A percentile compares a stretch with the other conserved stretches of the same genome.
These are phyloP conservation scores for Oryza punctata DNA, from an alignment of 176 grass and related monocot species.

Conservation along the genomic window DNA sequence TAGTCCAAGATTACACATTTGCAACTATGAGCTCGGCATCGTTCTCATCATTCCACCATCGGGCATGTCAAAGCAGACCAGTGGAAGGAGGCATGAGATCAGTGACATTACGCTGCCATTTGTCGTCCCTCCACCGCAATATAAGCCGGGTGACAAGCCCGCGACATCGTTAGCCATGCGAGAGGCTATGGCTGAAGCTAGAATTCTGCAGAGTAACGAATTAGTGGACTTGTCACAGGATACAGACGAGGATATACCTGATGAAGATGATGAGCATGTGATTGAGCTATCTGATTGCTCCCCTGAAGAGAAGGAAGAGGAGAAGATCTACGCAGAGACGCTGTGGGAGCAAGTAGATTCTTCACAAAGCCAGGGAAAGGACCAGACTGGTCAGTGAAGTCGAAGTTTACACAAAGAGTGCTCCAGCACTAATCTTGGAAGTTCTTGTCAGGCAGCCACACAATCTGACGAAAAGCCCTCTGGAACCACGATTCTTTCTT, in stretches of 20 bases:
- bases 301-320: slow-evolving; percentile 64
- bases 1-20: slow-evolving; percentile 64
- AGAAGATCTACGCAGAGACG: slow-evolving; percentile 75
- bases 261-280: slow-evolving; percentile 60
- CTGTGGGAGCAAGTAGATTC: slow-evolving; percentile 75
- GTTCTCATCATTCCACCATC: slow-evolving; percentile 56
- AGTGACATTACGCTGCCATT: slow-evolving; percentile 63
- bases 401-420: background rate
- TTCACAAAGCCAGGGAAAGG: slow-evolving; percentile 46
- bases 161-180: slow-evolving; percentile 73
- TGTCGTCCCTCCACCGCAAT: slow-evolving; percentile 66
- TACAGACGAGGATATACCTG: slow-evolving; percentile 55
- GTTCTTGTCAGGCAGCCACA: background rate
- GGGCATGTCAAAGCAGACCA: slow-evolving; percentile 31
- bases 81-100: slow-evolving; percentile 41
- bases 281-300: slow-evolving; percentile 52
- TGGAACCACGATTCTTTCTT: slow-evolving; percentile 25
- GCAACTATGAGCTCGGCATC: slow-evolving; percentile 89
- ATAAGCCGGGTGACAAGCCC: slow-evolving; percentile 62
- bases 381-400: background rate
- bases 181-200: slow-evolving; percentile 57
- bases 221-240: slow-evolving; percentile 46
- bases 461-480: too few species aligned
- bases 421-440: slow-evolving; percentile 5
- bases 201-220: slow-evolving; percentile 15